A percentile compares a stretch with the other conserved stretches of the same genome.
phyloP scores from a whole-genome alignment of 208 protist species.

The Trypanosoma lewisi region DNA sequence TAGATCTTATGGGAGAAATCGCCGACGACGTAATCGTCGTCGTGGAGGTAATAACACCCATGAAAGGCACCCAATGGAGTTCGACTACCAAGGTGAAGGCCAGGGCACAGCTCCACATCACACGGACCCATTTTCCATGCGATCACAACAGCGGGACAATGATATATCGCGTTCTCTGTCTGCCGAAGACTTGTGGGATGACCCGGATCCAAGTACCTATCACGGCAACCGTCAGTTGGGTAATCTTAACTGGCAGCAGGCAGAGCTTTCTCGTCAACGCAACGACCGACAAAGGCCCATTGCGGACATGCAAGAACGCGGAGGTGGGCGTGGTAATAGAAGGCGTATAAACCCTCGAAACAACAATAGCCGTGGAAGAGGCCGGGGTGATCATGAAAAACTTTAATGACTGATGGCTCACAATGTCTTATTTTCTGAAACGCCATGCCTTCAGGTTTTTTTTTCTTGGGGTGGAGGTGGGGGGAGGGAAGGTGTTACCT shows the following conservation, averaged over 20 bases:
- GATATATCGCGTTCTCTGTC: constrained; percentile 5
- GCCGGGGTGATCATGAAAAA: constrained; percentile 12
- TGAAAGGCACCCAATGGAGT: constrained; percentile 30
- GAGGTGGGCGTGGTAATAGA: constrained; percentile 14
- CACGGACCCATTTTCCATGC: not conserved
- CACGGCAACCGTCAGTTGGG: constrained; percentile 59
- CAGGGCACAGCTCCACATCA: constrained; percentile 8
- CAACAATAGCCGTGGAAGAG: constrained; percentile 6
- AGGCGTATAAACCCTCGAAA: constrained; percentile 9
- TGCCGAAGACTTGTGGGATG: constrained; percentile 68
- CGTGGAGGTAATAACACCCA: constrained; percentile 32
- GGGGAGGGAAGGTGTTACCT: not conserved
- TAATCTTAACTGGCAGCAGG: constrained; percentile 79
- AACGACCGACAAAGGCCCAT: constrained; percentile 14
- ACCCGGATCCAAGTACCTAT: constrained; percentile 71
- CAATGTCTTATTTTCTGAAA: not conserved
- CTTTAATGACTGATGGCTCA: not conserved
- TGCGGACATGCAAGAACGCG: constrained; percentile 17
- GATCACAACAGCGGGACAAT: constrained; percentile 16
- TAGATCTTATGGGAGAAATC: constrained; percentile 15
- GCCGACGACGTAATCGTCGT: constrained; percentile 19
- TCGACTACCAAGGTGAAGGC: constrained; percentile 10
- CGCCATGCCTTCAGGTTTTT: constrained; percentile 1
- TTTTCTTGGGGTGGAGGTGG: not conserved
- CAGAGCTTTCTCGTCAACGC: constrained; percentile 38